Conservation (phyloP, 2,329 filamentous ascomycete genomes). For the Alternaria novae-zelandiae region DNA sequence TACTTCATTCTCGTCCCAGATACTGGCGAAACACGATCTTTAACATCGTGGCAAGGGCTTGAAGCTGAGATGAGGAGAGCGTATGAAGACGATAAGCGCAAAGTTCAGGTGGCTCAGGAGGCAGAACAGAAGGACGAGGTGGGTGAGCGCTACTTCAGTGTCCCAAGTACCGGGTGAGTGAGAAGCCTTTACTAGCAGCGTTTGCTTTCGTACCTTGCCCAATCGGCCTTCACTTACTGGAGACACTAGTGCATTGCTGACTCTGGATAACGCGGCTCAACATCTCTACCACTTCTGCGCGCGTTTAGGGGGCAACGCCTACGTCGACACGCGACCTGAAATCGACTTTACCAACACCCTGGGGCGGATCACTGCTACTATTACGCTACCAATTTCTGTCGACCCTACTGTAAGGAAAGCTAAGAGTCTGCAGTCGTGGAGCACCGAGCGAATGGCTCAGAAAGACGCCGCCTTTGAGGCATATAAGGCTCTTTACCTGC, state of each 20-base stretch:
- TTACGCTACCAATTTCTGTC: conserved; percentile 74
- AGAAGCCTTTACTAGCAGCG: background rate
- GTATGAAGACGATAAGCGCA: conserved; percentile 70
- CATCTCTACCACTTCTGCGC: conserved; percentile 85
- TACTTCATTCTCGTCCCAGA: conserved; percentile 60
- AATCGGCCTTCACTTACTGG: background rate
- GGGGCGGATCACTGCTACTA: conserved; percentile 59
- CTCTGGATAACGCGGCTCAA: conserved; percentile 73
- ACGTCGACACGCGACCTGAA: conserved; percentile 70
- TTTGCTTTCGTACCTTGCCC: background rate
- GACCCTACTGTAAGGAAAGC: conserved; percentile 65
- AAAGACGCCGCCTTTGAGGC: conserved; percentile 86
- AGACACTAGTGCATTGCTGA: conserved; percentile 66
- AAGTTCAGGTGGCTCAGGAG: conserved; percentile 53
- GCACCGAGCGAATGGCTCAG: conserved; percentile 71
- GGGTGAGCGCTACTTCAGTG: conserved; percentile 33
- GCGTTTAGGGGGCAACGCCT: conserved; percentile 63
- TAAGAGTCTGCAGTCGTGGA: conserved; percentile 65
- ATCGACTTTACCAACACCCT: conserved; percentile 63
- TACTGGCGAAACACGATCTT: conserved; percentile 30
- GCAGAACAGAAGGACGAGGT: conserved; percentile 58
- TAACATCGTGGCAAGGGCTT: conserved; percentile 66
- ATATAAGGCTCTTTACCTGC: conserved; percentile 73
- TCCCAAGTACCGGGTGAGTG: conserved; percentile 38
- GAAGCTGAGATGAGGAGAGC: conserved; percentile 75